These are phyloP conservation scores for Nemania sp. DNA, from an alignment of 2,329 filamentous ascomycete genomes.

Conservation along the genomic window DNA sequence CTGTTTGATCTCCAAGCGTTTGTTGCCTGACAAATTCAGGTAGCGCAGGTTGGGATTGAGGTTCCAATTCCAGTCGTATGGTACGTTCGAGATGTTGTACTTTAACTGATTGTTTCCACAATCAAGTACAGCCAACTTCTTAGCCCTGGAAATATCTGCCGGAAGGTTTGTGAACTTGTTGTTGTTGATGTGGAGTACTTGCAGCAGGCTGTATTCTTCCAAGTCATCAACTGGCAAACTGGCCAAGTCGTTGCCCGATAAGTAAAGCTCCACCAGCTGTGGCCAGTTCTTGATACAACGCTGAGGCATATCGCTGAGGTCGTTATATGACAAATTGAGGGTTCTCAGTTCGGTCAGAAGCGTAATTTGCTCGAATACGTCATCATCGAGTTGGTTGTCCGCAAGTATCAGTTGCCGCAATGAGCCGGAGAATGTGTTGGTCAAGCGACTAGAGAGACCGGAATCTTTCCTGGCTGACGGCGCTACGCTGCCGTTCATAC, in stretches of 20 bases:
- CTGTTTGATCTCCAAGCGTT: conserved; percentile 86
- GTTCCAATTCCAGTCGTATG: conserved; percentile 99
- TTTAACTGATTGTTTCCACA: conserved; percentile 94
- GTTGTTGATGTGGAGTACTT: conserved; percentile 91
- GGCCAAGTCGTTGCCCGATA: conserved; percentile 93
- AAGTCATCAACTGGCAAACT: conserved; percentile 91
- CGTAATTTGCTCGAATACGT: conserved; percentile 90
- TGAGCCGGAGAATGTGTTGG: conserved; percentile 86
- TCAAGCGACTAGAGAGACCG: conserved; percentile 75
- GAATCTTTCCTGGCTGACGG: conserved; percentile 81
- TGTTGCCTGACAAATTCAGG: conserved; percentile 95
- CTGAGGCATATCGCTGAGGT: conserved; percentile 88
- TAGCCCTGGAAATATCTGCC: conserved; percentile 91
- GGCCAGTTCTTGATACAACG: conserved; percentile 88
- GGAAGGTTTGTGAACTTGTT: conserved; percentile 98
- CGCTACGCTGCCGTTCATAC: conserved; percentile 53
- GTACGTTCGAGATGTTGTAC: conserved; percentile 99
- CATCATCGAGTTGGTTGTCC: conserved; percentile 91
- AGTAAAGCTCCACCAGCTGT: conserved; percentile 85
- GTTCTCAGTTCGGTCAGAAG: conserved; percentile 81
- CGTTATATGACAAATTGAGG: conserved; percentile 93
- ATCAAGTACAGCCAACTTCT: conserved; percentile 88
- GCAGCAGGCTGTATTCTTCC: conserved; percentile 83
- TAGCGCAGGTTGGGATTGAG: conserved; percentile 94
- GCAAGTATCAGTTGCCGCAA: conserved; percentile 84